Evolutionary conservation across 2,329 filamentous ascomycete genomes (phyloP), one percentile per base, ranked within the genome.

Genomic region (Capronia americana): DNA sequence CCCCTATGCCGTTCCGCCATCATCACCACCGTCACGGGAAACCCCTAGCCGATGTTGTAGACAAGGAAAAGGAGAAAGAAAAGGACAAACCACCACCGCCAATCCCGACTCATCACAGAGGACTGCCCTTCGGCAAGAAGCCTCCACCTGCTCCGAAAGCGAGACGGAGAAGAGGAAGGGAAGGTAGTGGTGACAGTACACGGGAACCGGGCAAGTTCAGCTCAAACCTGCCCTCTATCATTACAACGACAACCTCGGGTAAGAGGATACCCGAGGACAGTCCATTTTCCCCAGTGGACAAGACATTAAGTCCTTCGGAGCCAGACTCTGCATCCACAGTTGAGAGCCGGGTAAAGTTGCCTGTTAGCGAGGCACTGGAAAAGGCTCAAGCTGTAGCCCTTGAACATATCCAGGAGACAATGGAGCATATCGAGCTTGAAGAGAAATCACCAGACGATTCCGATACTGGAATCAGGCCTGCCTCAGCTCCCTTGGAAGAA

Each of bases 81-180:
- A 61, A 68, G 23, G 54, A 63, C 3, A 53, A 61, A 24, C 66
- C 63, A 6, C 66, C 63, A 6, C 66, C 66, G 23, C 66, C 66
- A 12, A 26, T 68, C 7, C 66, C 66, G 6, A 56, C 63, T 32
- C 63, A 65, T 57, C 62, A 66, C n/a, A 68, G 59, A 44, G 62
- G 57, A 23, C 54, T 66, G 30, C 60, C 62, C 34, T 61, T 61
- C 20, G 17, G 48, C n/a, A 73, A 71, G 51, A 73, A 72, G 50
- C 72, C 72, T 14, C 72, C 72, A 44, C 72, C 72, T 7, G 59
- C 69, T 2, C 80, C 80, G 2, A 81, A 79, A 67, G 67, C 79
- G 57, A 75, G 80, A 58, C 78, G 80, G 54, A 80, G 75, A 76
- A 78, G 79, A 61, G 72, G 73, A 26, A 70, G 73, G n/a, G 71